phyloP scores from a whole-genome alignment of 176 grass and related monocot genomes.

The Rhynchospora pubera region DNA sequence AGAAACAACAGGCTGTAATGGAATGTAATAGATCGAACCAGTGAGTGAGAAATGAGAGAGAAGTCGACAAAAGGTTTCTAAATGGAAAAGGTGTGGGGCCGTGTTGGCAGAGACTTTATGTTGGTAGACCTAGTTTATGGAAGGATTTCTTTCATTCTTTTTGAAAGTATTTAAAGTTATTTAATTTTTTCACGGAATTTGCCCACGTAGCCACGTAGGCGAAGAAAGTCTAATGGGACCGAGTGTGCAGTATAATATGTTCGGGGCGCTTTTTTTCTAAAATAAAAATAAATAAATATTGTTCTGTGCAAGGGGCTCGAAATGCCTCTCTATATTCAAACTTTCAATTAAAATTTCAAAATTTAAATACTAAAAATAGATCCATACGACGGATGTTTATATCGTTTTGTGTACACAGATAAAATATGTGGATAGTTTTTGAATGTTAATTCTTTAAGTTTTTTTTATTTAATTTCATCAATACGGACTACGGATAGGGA shows the following conservation, averaged over 20 bases:
- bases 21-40: slow-evolving; percentile 8
- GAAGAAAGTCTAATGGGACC: not conserved
- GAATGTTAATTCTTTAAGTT: too few relatives aligned
- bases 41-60: slow-evolving; percentile 9
- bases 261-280: not conserved
- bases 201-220: not conserved
- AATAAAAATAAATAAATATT: not conserved
- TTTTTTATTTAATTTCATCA: too few relatives aligned
- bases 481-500: too few relatives aligned
- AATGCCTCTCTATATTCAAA: too few relatives aligned
- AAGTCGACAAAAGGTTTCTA: not conserved
- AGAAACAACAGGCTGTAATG: slow-evolving; percentile 10
- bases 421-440: too few relatives aligned
- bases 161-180: not conserved
- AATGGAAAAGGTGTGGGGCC: not conserved
- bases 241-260: not conserved
- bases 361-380: too few relatives aligned
- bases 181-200: not conserved
- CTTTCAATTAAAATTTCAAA: too few relatives aligned
- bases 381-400: too few relatives aligned
- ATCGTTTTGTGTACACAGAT: too few relatives aligned
- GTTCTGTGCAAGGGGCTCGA: too few relatives aligned
- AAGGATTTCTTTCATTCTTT: not conserved
- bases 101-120: not conserved
- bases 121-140: not conserved